phyloP scores from a whole-genome alignment of 176 grass and related monocot species.

The Oryza coarctata region DNA sequence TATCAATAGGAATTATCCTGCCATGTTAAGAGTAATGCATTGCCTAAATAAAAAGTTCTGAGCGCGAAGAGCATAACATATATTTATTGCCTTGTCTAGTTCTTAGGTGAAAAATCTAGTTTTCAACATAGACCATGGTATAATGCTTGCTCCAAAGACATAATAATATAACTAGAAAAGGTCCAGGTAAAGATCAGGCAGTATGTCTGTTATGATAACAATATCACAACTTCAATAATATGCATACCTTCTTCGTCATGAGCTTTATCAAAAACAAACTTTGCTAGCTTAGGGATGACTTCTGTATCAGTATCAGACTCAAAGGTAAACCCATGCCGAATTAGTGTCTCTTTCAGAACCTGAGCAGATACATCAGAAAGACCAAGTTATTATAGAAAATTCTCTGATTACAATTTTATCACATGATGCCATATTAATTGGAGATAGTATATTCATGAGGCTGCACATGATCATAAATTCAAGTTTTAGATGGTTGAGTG shows the following conservation, averaged over 20 bases:
- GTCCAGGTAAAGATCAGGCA: neutral
- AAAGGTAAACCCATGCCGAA: conserved; percentile 84
- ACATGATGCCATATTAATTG: neutral
- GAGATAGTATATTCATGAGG: neutral
- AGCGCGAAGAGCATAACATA: neutral
- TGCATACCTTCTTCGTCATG: conserved; percentile 67
- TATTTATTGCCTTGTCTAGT: neutral
- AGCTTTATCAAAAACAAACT: conserved; percentile 91
- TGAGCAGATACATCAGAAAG: conserved; percentile 34
- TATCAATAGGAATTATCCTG: neutral
- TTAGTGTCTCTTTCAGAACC: conserved; percentile 88
- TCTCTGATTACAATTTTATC: neutral
- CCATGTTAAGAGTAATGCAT: neutral
- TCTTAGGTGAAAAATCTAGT: neutral
- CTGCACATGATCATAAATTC: neutral
- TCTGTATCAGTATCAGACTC: conserved; percentile 95
- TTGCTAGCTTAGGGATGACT: conserved; percentile 94
- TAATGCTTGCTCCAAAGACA: neutral
- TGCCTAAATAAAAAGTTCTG: neutral
- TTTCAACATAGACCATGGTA: neutral
- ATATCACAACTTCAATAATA: neutral
- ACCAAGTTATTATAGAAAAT: conserved; percentile 2
- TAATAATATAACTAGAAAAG: neutral
- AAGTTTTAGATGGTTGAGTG: neutral
- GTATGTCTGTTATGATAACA: neutral